phyloP scores from a whole-genome alignment of 768 basidiomycete genomes.

The Leccinum broughii region DNA sequence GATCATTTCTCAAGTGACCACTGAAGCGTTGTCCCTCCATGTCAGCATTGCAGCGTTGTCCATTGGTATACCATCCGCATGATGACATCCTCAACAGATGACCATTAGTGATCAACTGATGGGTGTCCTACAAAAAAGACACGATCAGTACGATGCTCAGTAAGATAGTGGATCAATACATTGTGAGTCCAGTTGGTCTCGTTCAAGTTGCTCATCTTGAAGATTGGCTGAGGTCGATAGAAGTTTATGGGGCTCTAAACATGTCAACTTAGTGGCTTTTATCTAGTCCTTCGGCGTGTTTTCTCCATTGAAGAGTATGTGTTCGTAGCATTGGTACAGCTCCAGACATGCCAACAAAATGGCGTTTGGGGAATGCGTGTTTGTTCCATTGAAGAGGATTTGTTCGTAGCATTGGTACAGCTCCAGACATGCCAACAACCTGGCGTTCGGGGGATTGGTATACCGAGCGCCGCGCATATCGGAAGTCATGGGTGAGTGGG shows the following conservation, averaged over 20 bases:
- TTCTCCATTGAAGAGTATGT: neutral
- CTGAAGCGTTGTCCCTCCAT: neutral
- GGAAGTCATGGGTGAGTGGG: neutral
- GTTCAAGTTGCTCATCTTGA: slow-evolving; percentile 11
- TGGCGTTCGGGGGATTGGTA: too few relatives aligned
- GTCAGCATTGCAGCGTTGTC: slow-evolving; percentile 4
- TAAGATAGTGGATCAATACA: slow-evolving; percentile 3
- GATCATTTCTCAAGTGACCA: slow-evolving; percentile 9
- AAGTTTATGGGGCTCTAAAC: neutral
- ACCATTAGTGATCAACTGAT: slow-evolving; percentile 10
- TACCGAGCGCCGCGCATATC: neutral
- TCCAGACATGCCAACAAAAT: slow-evolving; percentile 17
- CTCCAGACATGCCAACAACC: too few relatives aligned
- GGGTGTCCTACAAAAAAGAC: slow-evolving; percentile 4
- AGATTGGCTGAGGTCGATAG: neutral
- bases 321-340: slow-evolving; percentile 15
- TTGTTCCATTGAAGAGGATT: too few relatives aligned
- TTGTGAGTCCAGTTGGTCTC: slow-evolving; percentile 1
- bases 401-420: too few relatives aligned
- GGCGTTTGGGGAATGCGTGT: too few relatives aligned
- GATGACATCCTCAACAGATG: neutral
- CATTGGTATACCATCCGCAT: slow-evolving; percentile 18
- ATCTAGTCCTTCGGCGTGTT: neutral
- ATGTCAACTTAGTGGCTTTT: slow-evolving; percentile 2
- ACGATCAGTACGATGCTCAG: neutral